These are phyloP conservation scores for Excoecaria agallocha DNA, from an alignment of 345 rosid species.

Conservation along the genomic window DNA sequence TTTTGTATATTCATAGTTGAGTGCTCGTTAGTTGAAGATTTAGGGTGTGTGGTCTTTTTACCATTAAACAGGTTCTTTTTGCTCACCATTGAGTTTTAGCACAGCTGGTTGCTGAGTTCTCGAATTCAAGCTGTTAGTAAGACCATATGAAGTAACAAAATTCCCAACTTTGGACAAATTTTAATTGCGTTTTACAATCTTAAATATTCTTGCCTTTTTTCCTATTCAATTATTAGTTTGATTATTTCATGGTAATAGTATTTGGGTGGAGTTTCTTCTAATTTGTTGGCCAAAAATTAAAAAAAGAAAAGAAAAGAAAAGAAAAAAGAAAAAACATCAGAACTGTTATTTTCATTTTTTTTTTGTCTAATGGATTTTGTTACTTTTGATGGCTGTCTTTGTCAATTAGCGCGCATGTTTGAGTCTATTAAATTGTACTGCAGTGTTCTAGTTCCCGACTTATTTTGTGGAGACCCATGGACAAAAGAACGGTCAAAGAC, in stretches of 20 bases:
- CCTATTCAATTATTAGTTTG: not conserved
- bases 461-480: slow-evolving; percentile 87
- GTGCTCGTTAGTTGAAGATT: not conserved
- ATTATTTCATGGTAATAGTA: not conserved
- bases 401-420: slow-evolving; percentile 1
- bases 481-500: slow-evolving; percentile 43
- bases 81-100: too few species aligned
- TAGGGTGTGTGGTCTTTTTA: not conserved
- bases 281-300: too few species aligned
- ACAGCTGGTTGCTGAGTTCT: too few species aligned
- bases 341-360: not conserved
- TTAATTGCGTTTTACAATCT: not conserved
- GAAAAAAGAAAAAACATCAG: too few species aligned
- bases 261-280: not conserved
- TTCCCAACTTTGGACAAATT: not conserved
- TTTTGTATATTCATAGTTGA: not conserved
- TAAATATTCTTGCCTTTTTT: not conserved
- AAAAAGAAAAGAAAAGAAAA: too few species aligned
- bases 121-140: too few species aligned
- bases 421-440: slow-evolving; percentile 2
- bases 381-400: not conserved
- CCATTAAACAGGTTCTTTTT: not conserved
- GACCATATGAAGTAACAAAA: not conserved
- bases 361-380: not conserved
- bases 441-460: slow-evolving; percentile 89